A percentile compares a stretch with the other conserved stretches of the same genome.
Evolutionary conservation across 83 land plant species (phyloP).

Genomic region (Thuja plicata): DNA sequence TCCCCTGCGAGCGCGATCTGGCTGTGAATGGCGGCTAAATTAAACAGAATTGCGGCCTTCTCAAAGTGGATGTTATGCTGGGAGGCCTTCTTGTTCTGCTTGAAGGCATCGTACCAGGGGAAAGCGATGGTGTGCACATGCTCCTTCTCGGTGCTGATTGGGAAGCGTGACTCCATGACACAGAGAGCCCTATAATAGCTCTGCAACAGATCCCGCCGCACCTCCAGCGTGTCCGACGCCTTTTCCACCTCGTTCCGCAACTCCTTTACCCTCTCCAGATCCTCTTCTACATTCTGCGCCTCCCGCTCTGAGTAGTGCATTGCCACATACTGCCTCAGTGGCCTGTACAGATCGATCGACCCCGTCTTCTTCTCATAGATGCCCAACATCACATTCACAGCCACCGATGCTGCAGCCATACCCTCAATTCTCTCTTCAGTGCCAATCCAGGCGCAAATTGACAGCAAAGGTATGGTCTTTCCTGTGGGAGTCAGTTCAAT

Average conservation of each 20-base stretch:
- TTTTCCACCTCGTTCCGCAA: constrained; percentile 75
- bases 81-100: constrained; percentile 68
- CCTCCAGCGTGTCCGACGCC: constrained; percentile 39
- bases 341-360: constrained; percentile 78
- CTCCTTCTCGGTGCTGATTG: constrained; percentile 79
- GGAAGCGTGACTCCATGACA: constrained; percentile 87
- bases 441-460: not conserved
- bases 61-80: constrained; percentile 89
- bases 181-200: constrained; percentile 72
- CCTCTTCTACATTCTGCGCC: constrained; percentile 80
- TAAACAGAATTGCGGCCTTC: constrained; percentile 94
- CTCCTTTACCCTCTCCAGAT: constrained; percentile 59
- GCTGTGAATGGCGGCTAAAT: constrained; percentile 86
- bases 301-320: constrained; percentile 84
- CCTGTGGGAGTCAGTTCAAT: too few relatives aligned
- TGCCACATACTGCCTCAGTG: constrained; percentile 74
- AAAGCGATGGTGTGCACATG: constrained; percentile 80
- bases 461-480: too few relatives aligned
- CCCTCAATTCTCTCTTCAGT: not conserved
- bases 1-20: constrained; percentile 79
- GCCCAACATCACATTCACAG: constrained; percentile 86
- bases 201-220: constrained; percentile 78
- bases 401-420: constrained; percentile 44
- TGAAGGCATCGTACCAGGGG: constrained; percentile 94
- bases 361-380: constrained; percentile 86